A percentile compares a stretch with the other conserved stretches of the same genome.
Evolutionary conservation across 805 yeast species (phyloP).

Genomic region (Yarrowia osloensis): DNA sequence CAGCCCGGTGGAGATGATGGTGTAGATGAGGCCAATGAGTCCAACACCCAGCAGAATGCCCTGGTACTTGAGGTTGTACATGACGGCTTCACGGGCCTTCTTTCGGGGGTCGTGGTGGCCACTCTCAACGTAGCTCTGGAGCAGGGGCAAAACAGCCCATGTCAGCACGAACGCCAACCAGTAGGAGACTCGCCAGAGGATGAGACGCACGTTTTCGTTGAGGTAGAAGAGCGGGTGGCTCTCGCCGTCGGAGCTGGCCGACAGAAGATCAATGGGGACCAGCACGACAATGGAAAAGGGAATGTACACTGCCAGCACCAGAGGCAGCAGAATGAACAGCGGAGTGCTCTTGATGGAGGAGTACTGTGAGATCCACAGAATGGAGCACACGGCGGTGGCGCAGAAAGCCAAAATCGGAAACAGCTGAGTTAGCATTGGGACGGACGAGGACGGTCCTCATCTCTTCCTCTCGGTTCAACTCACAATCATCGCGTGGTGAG

Average conservation of each 20-base stretch:
- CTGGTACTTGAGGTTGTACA: slow-evolving; percentile 62
- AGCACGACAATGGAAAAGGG: slow-evolving; percentile 75
- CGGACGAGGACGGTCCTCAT: not conserved
- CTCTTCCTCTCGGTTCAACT: not conserved
- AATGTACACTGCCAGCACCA: slow-evolving; percentile 63
- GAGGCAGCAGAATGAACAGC: slow-evolving; percentile 49
- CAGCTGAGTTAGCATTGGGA: slow-evolving; percentile 21
- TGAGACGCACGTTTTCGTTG: slow-evolving; percentile 51
- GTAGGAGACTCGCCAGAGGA: slow-evolving; percentile 71
- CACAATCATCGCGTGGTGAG: slow-evolving; percentile 28
- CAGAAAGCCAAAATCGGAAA: slow-evolving; percentile 38
- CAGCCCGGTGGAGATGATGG: slow-evolving; percentile 57
- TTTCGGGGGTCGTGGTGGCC: slow-evolving; percentile 58
- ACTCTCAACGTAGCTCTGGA: slow-evolving; percentile 71
- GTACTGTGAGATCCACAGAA: slow-evolving; percentile 45
- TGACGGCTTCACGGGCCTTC: slow-evolving; percentile 58
- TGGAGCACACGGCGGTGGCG: slow-evolving; percentile 41
- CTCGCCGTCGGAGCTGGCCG: slow-evolving; percentile 47
- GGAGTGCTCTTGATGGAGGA: slow-evolving; percentile 46
- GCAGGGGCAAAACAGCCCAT: slow-evolving; percentile 71
- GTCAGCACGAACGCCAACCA: slow-evolving; percentile 81
- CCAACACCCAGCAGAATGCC: slow-evolving; percentile 56
- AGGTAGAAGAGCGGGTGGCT: slow-evolving; percentile 51
- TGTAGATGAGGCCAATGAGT: slow-evolving; percentile 58
- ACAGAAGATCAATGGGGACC: slow-evolving; percentile 72